Evolutionary conservation across 2,329 filamentous ascomycete genomes (phyloP).

Genomic region (Clonostachys byssicola): DNA sequence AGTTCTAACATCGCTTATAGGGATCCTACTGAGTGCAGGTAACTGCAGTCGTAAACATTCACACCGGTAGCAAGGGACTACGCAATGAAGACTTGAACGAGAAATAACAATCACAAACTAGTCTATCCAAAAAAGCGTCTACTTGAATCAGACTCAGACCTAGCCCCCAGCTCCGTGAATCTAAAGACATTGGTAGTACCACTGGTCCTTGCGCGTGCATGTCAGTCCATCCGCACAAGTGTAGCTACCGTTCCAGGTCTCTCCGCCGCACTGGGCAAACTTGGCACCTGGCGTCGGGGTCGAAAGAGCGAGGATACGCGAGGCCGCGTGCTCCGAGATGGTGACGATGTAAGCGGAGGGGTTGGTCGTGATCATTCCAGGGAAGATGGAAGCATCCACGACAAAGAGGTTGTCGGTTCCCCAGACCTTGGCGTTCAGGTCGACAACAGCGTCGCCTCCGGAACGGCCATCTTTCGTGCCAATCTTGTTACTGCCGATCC

Average conservation of each 20-base stretch:
- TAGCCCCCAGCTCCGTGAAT: background rate
- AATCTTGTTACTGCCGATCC: conserved; percentile 58
- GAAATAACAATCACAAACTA: no score
- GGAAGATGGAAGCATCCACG: conserved; percentile 66
- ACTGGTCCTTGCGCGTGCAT: conserved; percentile 9
- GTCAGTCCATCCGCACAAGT: conserved; percentile 8
- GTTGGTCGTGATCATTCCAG: conserved; percentile 65
- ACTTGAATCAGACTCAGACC: no score
- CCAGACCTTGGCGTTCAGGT: conserved; percentile 59
- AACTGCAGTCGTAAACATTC: no score
- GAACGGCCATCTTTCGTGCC: conserved; percentile 50
- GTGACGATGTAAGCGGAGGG: conserved; percentile 62
- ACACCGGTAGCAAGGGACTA: no score
- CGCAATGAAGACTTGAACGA: no score
- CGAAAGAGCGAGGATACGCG: conserved; percentile 9
- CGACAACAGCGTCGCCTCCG: conserved; percentile 56
- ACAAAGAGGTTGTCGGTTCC: conserved; percentile 66
- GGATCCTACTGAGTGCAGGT: no score
- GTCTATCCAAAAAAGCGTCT: no score
- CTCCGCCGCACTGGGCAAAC: conserved; percentile 12
- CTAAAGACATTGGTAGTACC: conserved; percentile 8
- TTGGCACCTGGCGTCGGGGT: conserved; percentile 2
- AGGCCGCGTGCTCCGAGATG: conserved; percentile 55
- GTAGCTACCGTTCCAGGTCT: conserved; percentile 12
- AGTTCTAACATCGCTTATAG: no score